Conservation (phyloP, 768 basidiomycete species). For the Trametes elegans region DNA sequence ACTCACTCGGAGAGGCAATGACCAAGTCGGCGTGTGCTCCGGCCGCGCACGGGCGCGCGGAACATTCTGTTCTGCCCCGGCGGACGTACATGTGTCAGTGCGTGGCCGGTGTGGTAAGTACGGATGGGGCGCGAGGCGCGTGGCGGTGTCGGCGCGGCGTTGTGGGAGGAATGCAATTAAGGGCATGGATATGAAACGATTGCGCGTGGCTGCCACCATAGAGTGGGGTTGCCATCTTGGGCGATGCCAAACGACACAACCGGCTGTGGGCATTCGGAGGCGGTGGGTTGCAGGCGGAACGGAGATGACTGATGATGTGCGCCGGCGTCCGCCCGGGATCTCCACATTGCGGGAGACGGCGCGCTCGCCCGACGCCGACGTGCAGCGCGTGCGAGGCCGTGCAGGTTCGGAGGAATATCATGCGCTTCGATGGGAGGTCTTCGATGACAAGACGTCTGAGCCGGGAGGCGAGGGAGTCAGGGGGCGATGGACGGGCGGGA, state of each 20-base stretch:
- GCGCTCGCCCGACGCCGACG: too few species aligned
- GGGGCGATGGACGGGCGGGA: neutral
- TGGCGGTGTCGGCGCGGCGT: neutral
- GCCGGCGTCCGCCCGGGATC: too few species aligned
- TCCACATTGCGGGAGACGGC: too few species aligned
- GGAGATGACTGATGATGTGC: neutral
- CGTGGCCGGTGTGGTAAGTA: too few species aligned
- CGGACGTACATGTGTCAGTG: neutral
- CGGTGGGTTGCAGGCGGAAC: neutral
- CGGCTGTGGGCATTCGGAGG: neutral
- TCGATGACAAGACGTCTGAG: constrained; percentile 1
- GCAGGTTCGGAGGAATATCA: too few species aligned
- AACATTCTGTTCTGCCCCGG: constrained; percentile 9
- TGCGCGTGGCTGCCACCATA: neutral
- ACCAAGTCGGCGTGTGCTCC: neutral
- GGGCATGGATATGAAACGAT: constrained; percentile 12
- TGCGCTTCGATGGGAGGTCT: too few species aligned
- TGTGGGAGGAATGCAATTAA: constrained; percentile 9
- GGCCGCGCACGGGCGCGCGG: neutral
- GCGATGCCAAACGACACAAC: neutral
- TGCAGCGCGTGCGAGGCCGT: too few species aligned
- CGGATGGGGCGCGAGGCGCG: neutral
- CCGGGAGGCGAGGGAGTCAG: constrained; percentile 14
- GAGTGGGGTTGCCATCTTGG: neutral
- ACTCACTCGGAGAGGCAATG: constrained; percentile 1